A percentile compares a stretch with the other conserved stretches of the same genome.
These are phyloP conservation scores for Agrocybe pediades DNA, from an alignment of 768 basidiomycete genomes.

Conservation along the genomic window DNA sequence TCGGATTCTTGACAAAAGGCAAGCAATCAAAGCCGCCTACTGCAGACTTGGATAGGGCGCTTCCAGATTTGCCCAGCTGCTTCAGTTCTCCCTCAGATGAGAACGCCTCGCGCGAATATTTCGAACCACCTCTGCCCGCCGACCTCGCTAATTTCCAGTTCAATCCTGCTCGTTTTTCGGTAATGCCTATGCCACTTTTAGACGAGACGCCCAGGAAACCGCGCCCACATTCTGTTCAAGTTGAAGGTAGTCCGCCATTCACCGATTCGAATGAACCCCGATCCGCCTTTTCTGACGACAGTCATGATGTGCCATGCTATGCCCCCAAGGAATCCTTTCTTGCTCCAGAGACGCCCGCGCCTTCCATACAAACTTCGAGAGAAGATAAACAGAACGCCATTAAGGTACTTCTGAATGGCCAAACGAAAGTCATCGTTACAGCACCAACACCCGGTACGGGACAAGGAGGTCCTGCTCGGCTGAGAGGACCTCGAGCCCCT, in stretches of 20 bases:
- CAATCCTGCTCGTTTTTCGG: conserved; percentile 23
- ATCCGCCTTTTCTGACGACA: conserved; percentile 26
- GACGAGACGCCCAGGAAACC: conserved; percentile 17
- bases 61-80: conserved; percentile 40
- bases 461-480: conserved; percentile 29
- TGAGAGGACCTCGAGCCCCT: conserved; percentile 43
- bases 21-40: conserved; percentile 31
- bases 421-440: conserved; percentile 54
- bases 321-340: background rate
- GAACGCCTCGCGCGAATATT: conserved; percentile 5
- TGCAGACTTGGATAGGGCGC: conserved; percentile 34
- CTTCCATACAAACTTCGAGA: conserved; percentile 12
- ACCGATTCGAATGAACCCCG: conserved; percentile 10
- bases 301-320: conserved; percentile 12
- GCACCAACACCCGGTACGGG: conserved; percentile 50
- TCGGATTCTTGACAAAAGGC: conserved; percentile 65
- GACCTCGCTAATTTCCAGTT: conserved; percentile 29
- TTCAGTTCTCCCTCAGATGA: conserved; percentile 43
- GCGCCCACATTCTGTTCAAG: conserved; percentile 10
- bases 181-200: conserved; percentile 13
- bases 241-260: conserved; percentile 14
- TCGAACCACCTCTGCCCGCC: background rate
- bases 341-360: conserved; percentile 3
- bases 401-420: conserved; percentile 45
- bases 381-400: conserved; percentile 31